Conservation (phyloP, 2,329 filamentous ascomycete species). For the Exophiala oligosperma region DNA sequence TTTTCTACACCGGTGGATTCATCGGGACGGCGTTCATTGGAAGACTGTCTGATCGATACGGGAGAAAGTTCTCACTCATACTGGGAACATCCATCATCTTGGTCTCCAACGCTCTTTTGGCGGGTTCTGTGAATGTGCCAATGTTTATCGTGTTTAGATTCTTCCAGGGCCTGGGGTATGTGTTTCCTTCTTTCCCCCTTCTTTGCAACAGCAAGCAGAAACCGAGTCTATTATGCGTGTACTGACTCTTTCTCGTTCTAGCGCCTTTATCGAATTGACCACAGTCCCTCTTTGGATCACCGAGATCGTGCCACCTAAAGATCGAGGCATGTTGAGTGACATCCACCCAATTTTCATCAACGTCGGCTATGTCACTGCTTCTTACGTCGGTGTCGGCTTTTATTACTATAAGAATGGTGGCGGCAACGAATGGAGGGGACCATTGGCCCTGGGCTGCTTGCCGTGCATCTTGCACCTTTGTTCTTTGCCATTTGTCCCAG, state of each 20-base stretch:
- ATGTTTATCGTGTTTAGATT: slow-evolving; percentile 2
- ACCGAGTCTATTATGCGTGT: not conserved
- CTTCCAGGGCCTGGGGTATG: not conserved
- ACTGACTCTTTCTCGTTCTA: not conserved
- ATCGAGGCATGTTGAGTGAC: not conserved
- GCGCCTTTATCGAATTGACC: slow-evolving; percentile 16
- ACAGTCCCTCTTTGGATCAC: not conserved
- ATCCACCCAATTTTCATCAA: not conserved
- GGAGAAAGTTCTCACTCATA: not conserved
- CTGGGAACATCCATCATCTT: not conserved
- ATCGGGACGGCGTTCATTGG: slow-evolving; percentile 1
- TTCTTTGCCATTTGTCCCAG: not conserved
- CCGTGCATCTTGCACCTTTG: not conserved
- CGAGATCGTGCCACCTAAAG: slow-evolving; percentile 2
- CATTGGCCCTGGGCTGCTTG: slow-evolving; percentile 1
- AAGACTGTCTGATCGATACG: not conserved
- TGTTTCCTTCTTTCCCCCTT: slow-evolving; percentile 17
- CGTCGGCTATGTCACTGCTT: not conserved
- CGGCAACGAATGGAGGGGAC: not conserved
- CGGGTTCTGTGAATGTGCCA: not conserved
- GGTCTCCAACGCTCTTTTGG: not conserved
- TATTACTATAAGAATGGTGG: not conserved
- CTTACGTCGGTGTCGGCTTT: slow-evolving; percentile 5
- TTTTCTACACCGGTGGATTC: slow-evolving; percentile 7
- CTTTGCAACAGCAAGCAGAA: not conserved